Conservation (phyloP, 192 early-diverging fungal species). For the Diversispora eburnea region DNA sequence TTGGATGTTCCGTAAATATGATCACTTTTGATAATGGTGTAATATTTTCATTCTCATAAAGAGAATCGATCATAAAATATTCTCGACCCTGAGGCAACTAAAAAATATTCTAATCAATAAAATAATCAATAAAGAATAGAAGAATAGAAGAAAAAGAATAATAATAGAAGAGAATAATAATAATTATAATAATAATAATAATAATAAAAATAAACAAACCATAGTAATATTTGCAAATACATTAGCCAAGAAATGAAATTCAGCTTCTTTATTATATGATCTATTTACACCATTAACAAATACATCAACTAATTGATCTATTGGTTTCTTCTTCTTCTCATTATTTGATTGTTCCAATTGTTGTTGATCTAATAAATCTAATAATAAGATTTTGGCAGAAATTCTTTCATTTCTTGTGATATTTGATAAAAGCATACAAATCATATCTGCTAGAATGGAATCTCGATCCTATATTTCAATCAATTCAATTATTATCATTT, state of each 20-base stretch:
- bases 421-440: conserved; percentile 90
- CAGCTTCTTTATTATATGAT: conserved; percentile 74
- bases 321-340: conserved; percentile 37
- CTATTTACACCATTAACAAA: conserved; percentile 82
- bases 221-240: conserved; percentile 88
- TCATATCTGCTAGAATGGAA: conserved; percentile 73
- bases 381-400: conserved; percentile 52
- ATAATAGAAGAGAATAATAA: background rate
- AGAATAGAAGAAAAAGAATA: background rate
- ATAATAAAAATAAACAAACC: conserved; percentile 29
- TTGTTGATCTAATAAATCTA: conserved; percentile 37
- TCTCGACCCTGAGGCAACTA: conserved; percentile 63
- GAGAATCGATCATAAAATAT: conserved; percentile 62
- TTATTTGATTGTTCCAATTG: conserved; percentile 40
- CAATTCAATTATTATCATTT: conserved; percentile 2
- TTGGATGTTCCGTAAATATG: conserved; percentile 79
- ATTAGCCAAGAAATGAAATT: conserved; percentile 81
- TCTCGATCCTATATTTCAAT: conserved; percentile 50
- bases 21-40: conserved; percentile 81
- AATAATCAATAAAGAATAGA: background rate
- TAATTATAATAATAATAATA: background rate
- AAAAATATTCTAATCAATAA: background rate
- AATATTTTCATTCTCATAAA: conserved; percentile 50
- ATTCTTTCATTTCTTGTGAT: conserved; percentile 69
- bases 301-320: conserved; percentile 86